Evolutionary conservation across 768 basidiomycete genomes (phyloP), one percentile per base, ranked within the genome.

Genomic region (Antrodiella citrinella): DNA sequence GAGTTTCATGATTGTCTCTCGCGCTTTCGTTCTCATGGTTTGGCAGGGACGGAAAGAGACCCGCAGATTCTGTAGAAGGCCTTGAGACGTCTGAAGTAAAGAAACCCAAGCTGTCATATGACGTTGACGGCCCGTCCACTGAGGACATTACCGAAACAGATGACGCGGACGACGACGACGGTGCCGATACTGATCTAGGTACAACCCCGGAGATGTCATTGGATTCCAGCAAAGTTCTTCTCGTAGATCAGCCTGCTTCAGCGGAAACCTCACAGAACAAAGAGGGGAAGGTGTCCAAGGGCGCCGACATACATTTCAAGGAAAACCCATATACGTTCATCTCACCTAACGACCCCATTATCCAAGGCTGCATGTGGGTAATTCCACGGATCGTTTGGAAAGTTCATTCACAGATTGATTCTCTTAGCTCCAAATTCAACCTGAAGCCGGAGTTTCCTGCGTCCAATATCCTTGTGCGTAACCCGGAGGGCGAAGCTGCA

Each of bases 301-400:
- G 59, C 46, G 47, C 35, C 57, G 44, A 63, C 54, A 21, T 71
- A 61, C 56, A 64, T 54, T 58, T 72, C 74, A 92, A 86, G 62
- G 94, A 98, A 65, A 90, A 89, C 64, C 93, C 94, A 1, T 96
- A 87, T 64, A 91, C 86, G 0, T 93, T 86, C 69, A 68, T 97
- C 24, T 62, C 78, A 1, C 72, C 80, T 2, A 71, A 81, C 51
- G 85, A 96, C 60, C 81, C 82, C 4, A 76, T 84, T 47, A 71
- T 97, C 41, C 59, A 71, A 49, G 71, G 73, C 13, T 90, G 87
- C 79, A 75, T 85, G 92, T 91, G 65, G 63, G 84, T 69, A 4
- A 35, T 51, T 51, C 39, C 15, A 20, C 18, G 18, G 18, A 4
- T 58, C 11, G 24, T 42, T 4, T 38, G 12, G 44, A 25, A 3